Conservation (phyloP, 2,329 filamentous ascomycete species). For the Aphanocladium album region DNA sequence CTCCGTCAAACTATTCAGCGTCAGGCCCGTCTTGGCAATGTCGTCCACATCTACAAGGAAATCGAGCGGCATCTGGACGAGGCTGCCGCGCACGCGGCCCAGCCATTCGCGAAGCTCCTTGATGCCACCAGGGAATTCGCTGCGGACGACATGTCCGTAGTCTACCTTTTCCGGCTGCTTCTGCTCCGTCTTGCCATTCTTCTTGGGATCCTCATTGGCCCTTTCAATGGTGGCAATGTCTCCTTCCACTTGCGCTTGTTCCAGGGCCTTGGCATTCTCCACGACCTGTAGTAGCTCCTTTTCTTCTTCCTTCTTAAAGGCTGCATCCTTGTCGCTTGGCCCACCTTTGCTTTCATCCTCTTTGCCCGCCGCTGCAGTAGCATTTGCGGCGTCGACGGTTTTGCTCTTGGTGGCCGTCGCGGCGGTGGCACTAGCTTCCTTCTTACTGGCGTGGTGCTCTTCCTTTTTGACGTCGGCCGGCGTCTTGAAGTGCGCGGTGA, state of each 20-base stretch:
- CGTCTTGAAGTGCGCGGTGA: slow-evolving; percentile 59
- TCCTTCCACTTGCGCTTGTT: slow-evolving; percentile 36
- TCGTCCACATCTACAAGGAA: slow-evolving; percentile 80
- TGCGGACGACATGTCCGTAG: slow-evolving; percentile 82
- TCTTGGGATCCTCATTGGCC: slow-evolving; percentile 18
- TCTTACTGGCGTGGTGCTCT: slow-evolving; percentile 24
- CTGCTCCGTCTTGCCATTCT: slow-evolving; percentile 43
- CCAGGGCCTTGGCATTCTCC: slow-evolving; percentile 38
- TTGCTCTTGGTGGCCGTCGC: neutral
- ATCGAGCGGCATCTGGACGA: slow-evolving; percentile 86
- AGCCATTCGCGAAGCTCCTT: slow-evolving; percentile 68
- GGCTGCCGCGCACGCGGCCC: slow-evolving; percentile 59
- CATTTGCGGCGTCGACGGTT: neutral
- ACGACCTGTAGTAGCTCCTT: neutral
- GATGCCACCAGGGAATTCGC: slow-evolving; percentile 69
- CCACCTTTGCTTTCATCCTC: neutral
- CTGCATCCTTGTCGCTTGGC: neutral
- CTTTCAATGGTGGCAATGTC: slow-evolving; percentile 44
- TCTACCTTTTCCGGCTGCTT: slow-evolving; percentile 54
- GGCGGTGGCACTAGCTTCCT: neutral
- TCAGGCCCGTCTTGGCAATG: slow-evolving; percentile 76
- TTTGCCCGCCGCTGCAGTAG: neutral
- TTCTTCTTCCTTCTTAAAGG: neutral
- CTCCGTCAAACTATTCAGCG: slow-evolving; percentile 66
- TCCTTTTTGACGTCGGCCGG: slow-evolving; percentile 39